These are phyloP conservation scores for Diutina sp. DNA, from an alignment of 1,139 yeast species.

Conservation along the genomic window DNA sequence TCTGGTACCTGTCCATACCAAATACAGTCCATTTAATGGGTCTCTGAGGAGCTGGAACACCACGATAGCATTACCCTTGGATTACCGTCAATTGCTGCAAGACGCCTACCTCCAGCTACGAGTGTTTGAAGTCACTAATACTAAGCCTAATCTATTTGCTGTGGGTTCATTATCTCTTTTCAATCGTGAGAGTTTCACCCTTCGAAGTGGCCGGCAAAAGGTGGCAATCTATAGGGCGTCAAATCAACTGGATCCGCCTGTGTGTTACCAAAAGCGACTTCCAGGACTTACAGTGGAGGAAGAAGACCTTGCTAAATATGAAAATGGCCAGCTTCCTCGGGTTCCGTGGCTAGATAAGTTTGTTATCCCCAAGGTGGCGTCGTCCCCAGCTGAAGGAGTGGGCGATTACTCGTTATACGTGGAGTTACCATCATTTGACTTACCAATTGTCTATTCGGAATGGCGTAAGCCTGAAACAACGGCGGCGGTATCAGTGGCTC, in stretches of 20 bases:
- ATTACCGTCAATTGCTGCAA: constrained; percentile 54
- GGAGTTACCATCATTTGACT: not conserved
- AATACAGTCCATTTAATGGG: constrained; percentile 46
- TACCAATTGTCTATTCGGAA: not conserved
- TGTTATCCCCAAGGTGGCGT: constrained; percentile 38
- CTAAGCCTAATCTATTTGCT: constrained; percentile 39
- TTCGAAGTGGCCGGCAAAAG: constrained; percentile 28
- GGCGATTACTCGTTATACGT: not conserved
- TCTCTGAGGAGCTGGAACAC: constrained; percentile 33
- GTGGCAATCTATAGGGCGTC: constrained; percentile 12
- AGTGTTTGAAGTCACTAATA: constrained; percentile 55
- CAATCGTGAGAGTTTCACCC: constrained; percentile 30
- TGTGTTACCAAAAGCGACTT: not conserved
- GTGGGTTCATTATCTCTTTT: constrained; percentile 50
- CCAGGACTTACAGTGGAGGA: not conserved
- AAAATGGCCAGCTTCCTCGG: constrained; percentile 49
- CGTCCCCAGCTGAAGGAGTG: not conserved
- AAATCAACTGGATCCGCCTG: not conserved
- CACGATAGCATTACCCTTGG: constrained; percentile 60
- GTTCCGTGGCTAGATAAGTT: constrained; percentile 70
- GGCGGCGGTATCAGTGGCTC: not conserved
- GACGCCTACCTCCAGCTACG: constrained; percentile 48
- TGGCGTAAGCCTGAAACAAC: not conserved
- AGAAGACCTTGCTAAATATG: constrained; percentile 20
- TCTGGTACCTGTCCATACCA: constrained; percentile 56